Evolutionary conservation across 371 early-diverging fungal species (phyloP).

Genomic region (Choanephora cucurbitarum): DNA sequence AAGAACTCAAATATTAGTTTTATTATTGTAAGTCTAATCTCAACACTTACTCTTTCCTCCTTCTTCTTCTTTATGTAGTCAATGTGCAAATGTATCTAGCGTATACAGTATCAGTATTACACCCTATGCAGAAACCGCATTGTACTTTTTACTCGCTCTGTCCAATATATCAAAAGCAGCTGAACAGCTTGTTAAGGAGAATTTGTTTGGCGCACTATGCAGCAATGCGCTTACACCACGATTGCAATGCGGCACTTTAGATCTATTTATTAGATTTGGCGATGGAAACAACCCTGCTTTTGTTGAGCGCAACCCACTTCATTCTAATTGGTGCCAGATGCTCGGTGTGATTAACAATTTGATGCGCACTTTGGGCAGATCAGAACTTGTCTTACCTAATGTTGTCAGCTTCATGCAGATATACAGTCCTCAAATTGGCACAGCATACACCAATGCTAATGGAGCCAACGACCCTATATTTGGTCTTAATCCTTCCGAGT

Average conservation of each 20-base stretch:
- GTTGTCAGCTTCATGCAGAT: constrained; percentile 35
- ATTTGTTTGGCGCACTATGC: constrained; percentile 30
- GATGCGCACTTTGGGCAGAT: constrained; percentile 13
- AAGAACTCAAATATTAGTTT: not conserved
- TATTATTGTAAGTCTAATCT: not conserved
- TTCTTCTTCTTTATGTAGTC: constrained; percentile 19
- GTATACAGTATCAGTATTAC: constrained; percentile 33
- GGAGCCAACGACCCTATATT: constrained; percentile 26
- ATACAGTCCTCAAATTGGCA: constrained; percentile 44
- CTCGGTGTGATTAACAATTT: constrained; percentile 37
- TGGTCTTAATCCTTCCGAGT: constrained; percentile 34
- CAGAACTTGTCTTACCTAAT: constrained; percentile 21
- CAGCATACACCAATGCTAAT: constrained; percentile 34
- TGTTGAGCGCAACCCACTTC: constrained; percentile 40
- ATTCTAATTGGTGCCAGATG: constrained; percentile 44
- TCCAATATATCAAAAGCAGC: constrained; percentile 40
- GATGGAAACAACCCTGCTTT: constrained; percentile 16
- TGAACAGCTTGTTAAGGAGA: constrained; percentile 23
- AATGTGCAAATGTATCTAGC: constrained; percentile 15
- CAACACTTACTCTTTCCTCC: no score
- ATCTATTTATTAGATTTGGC: constrained; percentile 41
- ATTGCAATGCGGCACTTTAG: constrained; percentile 32
- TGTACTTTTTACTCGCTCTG: constrained; percentile 38
- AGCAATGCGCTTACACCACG: constrained; percentile 36
- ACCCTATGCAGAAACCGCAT: constrained; percentile 44